Evolutionary conservation across 495 filamentous ascomycete genomes (phyloP), one percentile per base, ranked within the genome.

Genomic region (Annulohypoxylon stygium): DNA sequence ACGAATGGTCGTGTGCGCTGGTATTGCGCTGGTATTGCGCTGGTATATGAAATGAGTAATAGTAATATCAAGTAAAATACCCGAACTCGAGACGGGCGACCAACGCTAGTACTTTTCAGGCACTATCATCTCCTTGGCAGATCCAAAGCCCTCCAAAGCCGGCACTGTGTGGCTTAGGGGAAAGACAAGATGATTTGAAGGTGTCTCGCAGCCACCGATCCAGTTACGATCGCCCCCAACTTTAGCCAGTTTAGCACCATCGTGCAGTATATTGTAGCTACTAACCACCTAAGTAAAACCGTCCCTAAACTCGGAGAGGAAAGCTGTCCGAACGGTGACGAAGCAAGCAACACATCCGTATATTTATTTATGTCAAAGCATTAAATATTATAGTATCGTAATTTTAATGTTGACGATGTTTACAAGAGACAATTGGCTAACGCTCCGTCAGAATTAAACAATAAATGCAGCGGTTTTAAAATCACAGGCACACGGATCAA

Each of bases 1-100:
- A 23, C 67, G 43, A 70, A 59, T 74, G 71, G 71, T 69, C 67
- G 68, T 70, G 71, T 70, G 67, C 45, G 67, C 67, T 67, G 30
- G 30, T 30, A 30, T 30, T 70, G 67, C 45, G 67, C 67, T 67
- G 30, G 30, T 30, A 30, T 30, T 30, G 30, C 30, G 30, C 3
- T 30, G 67, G 57, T 70, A 63, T 74, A 67, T 67, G 71, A 67
- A 64, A 70, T 70, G 71, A 74, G 67, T 70, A 70, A 67, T 70
- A 62, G 71, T 74, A 74, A 74, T 70, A 74, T 67, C 43, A 70
- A 74, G 71, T 63, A 74, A 62, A 74, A 74, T 74, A 67, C 71
- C 60, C 71, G 61, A 61, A 61, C 61, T 65, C 53, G 39, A 69
- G 60, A 73, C 47, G 51, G 33, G 20, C 37, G 50, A 34, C 48